A percentile compares a stretch with the other conserved stretches of the same genome.
Evolutionary conservation across 768 basidiomycete genomes (phyloP).

Genomic region (Phylloporus rhodoxanthus): DNA sequence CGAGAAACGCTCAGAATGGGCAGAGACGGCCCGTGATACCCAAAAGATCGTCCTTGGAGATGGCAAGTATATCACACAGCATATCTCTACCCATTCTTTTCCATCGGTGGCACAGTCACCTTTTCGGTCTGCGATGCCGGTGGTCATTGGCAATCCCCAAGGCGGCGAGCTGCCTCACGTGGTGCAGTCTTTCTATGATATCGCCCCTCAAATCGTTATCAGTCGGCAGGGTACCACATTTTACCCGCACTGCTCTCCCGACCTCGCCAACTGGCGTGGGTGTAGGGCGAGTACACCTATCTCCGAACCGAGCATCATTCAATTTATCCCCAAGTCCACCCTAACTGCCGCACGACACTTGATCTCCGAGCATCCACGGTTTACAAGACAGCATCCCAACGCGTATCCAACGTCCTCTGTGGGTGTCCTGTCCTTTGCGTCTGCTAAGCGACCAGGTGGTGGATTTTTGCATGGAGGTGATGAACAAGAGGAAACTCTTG

Average conservation of each 20-base stretch:
- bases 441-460: conserved; percentile 40
- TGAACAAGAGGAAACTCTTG: conserved; percentile 42
- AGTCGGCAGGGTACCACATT: conserved; percentile 36
- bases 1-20: conserved; percentile 28
- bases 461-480: conserved; percentile 41
- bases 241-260: conserved; percentile 35
- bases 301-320: conserved; percentile 18
- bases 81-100: conserved; percentile 5
- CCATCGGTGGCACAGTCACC: conserved; percentile 10
- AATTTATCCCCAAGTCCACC: conserved; percentile 28
- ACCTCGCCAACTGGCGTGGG: conserved; percentile 33
- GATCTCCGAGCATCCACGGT: conserved; percentile 6
- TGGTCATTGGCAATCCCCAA: conserved; percentile 4
- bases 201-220: conserved; percentile 32
- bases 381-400: conserved; percentile 10
- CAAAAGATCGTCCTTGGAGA: conserved; percentile 35
- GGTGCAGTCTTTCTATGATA: conserved; percentile 25
- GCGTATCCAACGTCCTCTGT: conserved; percentile 25
- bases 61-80: conserved; percentile 36
- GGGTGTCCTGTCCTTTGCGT: conserved; percentile 40
- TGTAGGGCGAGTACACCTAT: conserved; percentile 3
- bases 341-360: conserved; percentile 31
- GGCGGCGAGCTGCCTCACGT: background rate
- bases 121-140: conserved; percentile 12
- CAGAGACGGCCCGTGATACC: conserved; percentile 33